A percentile compares a stretch with the other conserved stretches of the same genome.
These are phyloP conservation scores for Leptographium radiaticola DNA, from an alignment of 2,329 filamentous ascomycete genomes.

Conservation along the genomic window DNA sequence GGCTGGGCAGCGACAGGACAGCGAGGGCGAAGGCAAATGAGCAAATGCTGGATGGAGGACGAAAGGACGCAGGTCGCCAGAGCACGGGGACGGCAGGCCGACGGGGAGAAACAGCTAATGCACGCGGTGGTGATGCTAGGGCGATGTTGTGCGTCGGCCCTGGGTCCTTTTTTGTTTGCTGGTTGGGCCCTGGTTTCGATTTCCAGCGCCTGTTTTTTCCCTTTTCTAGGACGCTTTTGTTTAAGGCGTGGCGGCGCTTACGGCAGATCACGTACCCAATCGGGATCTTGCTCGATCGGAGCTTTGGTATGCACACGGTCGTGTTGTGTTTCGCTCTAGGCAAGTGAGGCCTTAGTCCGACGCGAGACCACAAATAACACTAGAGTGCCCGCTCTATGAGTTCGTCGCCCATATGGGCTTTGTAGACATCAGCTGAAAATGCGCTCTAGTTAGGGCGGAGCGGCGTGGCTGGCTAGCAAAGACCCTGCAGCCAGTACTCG, in stretches of 20 bases:
- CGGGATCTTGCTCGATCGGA: too few relatives aligned
- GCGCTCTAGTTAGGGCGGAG: background rate
- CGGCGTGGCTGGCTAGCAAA: background rate
- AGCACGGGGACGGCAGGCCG: background rate
- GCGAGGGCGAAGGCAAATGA: background rate
- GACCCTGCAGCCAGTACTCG: background rate
- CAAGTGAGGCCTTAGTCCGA: too few relatives aligned
- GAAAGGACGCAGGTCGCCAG: background rate
- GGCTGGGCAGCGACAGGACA: background rate
- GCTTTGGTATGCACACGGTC: too few relatives aligned
- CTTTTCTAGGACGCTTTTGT: background rate
- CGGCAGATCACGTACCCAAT: constrained; percentile 5
- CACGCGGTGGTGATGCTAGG: background rate
- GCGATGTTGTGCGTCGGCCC: constrained; percentile 1
- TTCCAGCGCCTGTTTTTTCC: background rate
- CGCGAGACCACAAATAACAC: too few relatives aligned
- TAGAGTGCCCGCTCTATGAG: too few relatives aligned
- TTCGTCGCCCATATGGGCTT: background rate
- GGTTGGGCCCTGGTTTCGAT: background rate
- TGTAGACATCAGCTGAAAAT: background rate
- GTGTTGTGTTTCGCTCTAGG: too few relatives aligned
- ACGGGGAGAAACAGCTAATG: background rate
- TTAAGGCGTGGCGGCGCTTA: constrained; percentile 4
- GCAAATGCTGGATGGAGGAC: background rate
- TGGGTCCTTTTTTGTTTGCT: background rate